A percentile compares a stretch with the other conserved stretches of the same genome.
Evolutionary conservation across 768 basidiomycete species (phyloP).

Genomic region (Leucosporidium scottii): DNA sequence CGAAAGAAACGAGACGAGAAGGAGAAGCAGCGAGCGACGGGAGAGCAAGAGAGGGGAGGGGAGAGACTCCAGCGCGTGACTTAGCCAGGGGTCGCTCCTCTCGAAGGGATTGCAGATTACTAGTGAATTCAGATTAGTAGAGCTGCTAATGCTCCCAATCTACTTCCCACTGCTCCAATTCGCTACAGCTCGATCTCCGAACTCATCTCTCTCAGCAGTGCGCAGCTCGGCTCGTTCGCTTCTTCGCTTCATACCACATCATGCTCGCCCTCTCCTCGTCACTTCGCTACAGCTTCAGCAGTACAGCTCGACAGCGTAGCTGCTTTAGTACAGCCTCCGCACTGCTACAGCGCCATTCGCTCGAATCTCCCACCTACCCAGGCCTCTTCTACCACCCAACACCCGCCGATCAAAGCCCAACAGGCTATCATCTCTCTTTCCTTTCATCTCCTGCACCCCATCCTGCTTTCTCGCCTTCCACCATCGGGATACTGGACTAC

Average conservation of each 20-base stretch:
- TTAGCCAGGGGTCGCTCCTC: too few relatives aligned
- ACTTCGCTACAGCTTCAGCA: too few relatives aligned
- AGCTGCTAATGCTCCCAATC: too few relatives aligned
- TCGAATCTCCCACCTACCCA: conserved; percentile 11
- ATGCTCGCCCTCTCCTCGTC: too few relatives aligned
- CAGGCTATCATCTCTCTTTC: conserved; percentile 21
- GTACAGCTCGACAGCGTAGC: neutral
- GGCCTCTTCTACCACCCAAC: conserved; percentile 23
- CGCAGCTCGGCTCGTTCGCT: too few relatives aligned
- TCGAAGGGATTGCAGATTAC: too few relatives aligned
- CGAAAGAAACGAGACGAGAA: neutral
- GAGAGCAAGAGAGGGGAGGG: neutral
- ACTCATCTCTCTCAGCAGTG: too few relatives aligned
- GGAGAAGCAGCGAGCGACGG: neutral
- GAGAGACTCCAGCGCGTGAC: neutral
- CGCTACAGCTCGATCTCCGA: too few relatives aligned
- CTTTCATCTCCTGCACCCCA: conserved; percentile 14
- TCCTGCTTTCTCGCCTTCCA: conserved; percentile 29
- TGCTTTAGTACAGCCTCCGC: neutral
- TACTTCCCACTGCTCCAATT: too few relatives aligned
- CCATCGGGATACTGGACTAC: conserved; percentile 18
- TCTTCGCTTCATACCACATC: too few relatives aligned
- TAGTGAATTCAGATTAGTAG: too few relatives aligned
- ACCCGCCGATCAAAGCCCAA: neutral
- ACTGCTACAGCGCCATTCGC: neutral